These are phyloP conservation scores for Colletotrichum nymphaeae DNA, from an alignment of 2,329 filamentous ascomycete genomes.

Conservation along the genomic window DNA sequence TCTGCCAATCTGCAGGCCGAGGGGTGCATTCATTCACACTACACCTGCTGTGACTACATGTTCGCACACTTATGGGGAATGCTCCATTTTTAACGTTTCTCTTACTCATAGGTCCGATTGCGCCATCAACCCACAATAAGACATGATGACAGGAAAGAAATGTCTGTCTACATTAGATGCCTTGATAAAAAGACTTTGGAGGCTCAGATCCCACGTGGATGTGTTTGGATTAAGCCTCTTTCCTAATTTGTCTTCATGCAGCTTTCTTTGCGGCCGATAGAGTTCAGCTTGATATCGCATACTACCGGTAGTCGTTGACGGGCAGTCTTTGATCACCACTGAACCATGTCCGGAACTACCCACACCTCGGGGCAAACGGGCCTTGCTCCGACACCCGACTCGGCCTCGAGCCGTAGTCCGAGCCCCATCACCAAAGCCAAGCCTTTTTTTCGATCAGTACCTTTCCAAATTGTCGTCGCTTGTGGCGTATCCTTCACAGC, in stretches of 20 bases:
- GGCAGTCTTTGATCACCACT: not conserved
- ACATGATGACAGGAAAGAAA: slow-evolving; percentile 35
- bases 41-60: not conserved
- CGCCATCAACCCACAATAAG: slow-evolving; percentile 46
- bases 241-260: not conserved
- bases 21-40: not conserved
- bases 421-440: not conserved
- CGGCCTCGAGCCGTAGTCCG: not conserved
- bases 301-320: not conserved
- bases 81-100: slow-evolving; percentile 4
- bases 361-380: not conserved
- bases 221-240: not conserved
- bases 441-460: slow-evolving; percentile 18
- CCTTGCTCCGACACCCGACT: not conserved
- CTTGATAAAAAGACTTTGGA: not conserved
- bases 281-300: not conserved
- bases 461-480: slow-evolving; percentile 19
- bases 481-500: slow-evolving; percentile 23
- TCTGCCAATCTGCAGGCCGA: too few relatives aligned
- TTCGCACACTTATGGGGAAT: not conserved
- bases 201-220: not conserved
- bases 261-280: not conserved
- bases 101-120: slow-evolving; percentile 33
- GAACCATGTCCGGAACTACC: not conserved
- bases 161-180: slow-evolving; percentile 17